Conservation (phyloP, 805 yeast species). For the Metschnikowia noctiluminum region DNA sequence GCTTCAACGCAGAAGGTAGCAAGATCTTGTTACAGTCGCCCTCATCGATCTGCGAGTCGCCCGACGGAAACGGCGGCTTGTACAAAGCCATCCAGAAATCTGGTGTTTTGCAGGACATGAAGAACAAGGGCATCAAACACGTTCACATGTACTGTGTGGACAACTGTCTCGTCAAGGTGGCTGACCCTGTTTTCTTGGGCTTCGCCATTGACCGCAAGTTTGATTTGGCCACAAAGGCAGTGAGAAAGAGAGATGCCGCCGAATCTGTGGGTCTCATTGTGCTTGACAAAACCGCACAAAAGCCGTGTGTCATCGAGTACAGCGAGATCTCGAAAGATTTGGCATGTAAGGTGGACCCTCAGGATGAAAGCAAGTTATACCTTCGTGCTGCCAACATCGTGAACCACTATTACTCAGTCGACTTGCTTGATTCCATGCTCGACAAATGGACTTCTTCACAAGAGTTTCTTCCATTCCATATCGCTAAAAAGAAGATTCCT, state of each 20-base stretch:
- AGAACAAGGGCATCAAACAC: conserved; percentile 69
- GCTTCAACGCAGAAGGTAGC: conserved; percentile 67
- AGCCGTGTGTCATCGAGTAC: conserved; percentile 92
- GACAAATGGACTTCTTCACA: conserved; percentile 69
- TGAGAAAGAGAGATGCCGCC: conserved; percentile 80
- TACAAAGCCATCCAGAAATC: conserved; percentile 75
- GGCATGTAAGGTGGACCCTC: conserved; percentile 60
- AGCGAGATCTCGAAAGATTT: conserved; percentile 80
- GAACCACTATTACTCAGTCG: conserved; percentile 89
- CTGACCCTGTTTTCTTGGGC: conserved; percentile 89
- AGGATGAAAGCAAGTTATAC: conserved; percentile 50
- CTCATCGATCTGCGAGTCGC: conserved; percentile 68
- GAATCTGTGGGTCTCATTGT: conserved; percentile 95
- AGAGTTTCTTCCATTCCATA: conserved; percentile 80
- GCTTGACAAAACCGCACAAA: conserved; percentile 47
- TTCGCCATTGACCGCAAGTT: conserved; percentile 67
- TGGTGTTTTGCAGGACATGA: conserved; percentile 66
- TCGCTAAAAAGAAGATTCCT: conserved; percentile 88
- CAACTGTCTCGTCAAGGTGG: conserved; percentile 85
- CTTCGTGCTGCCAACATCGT: conserved; percentile 96
- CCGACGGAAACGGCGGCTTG: conserved; percentile 98
- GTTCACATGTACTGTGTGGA: conserved; percentile 97
- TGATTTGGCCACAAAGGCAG: conserved; percentile 88
- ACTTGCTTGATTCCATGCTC: conserved; percentile 56
- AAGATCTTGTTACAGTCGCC: conserved; percentile 62